A percentile compares a stretch with the other conserved stretches of the same genome.
Evolutionary conservation across 129 eudicot species (phyloP).

Genomic region (Mikania micrantha): DNA sequence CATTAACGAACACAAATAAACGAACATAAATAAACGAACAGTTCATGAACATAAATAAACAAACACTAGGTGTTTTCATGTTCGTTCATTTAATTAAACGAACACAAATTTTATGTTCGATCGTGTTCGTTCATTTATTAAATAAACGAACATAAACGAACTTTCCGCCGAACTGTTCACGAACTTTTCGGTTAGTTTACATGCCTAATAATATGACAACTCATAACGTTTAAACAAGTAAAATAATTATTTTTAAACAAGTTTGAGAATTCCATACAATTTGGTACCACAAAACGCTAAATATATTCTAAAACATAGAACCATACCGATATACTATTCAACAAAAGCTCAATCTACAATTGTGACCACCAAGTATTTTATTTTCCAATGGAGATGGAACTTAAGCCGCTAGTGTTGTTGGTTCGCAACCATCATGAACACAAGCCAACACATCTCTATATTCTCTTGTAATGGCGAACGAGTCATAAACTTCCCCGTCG

Average conservation of each 20-base stretch:
- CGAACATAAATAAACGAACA: too few relatives aligned
- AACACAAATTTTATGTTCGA: too few relatives aligned
- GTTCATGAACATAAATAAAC: too few relatives aligned
- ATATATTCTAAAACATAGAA: not conserved
- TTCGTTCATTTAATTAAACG: too few relatives aligned
- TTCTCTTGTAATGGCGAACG: slow-evolving; percentile 74
- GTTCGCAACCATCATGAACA: slow-evolving; percentile 68
- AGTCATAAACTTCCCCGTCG: slow-evolving; percentile 65
- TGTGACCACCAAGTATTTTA: not conserved
- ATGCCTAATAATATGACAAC: too few relatives aligned
- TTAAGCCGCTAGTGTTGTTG: slow-evolving; percentile 53
- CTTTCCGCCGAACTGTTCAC: too few relatives aligned
- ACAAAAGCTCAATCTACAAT: not conserved
- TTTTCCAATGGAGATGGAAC: not conserved
- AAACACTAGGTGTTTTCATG: too few relatives aligned
- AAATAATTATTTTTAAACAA: not conserved
- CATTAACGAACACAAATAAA: too few relatives aligned
- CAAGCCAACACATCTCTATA: slow-evolving; percentile 80
- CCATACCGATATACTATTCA: not conserved
- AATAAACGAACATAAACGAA: too few relatives aligned
- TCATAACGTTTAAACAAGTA: too few relatives aligned
- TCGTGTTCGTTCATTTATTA: too few relatives aligned
- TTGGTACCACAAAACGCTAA: not conserved
- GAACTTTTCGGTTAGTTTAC: too few relatives aligned
- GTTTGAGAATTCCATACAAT: not conserved